Conservation (phyloP, 164 flowering plant species). For the Cinnamomum micranthum region DNA sequence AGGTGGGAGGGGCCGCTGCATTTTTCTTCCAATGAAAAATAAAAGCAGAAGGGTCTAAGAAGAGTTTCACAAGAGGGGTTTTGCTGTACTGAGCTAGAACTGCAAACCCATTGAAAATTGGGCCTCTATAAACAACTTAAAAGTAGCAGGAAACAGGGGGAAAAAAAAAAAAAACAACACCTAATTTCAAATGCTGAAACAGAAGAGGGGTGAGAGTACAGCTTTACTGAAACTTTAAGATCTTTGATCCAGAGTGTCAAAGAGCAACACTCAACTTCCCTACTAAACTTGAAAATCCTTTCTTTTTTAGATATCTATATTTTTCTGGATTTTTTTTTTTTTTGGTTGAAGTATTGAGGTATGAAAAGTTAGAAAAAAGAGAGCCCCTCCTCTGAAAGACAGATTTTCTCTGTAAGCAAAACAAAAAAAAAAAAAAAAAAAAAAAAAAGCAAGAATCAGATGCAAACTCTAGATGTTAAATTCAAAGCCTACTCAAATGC, state of each 20-base stretch:
- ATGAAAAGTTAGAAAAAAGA: neutral
- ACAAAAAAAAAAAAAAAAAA: conserved; percentile 2
- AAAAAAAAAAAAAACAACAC: neutral
- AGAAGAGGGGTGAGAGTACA: neutral
- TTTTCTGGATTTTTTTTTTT: too few species aligned
- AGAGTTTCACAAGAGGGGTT: conserved; percentile 4
- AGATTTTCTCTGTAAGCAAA: conserved; percentile 5
- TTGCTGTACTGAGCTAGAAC: neutral
- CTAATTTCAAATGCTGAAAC: neutral
- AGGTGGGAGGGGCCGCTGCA: conserved; percentile 28
- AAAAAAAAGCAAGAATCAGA: neutral
- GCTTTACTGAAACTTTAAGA: neutral
- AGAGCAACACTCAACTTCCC: neutral
- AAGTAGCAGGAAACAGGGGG: neutral
- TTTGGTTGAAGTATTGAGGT: neutral
- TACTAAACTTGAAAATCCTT: too few species aligned
- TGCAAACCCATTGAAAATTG: neutral
- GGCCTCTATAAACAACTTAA: neutral
- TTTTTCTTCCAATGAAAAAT: neutral
- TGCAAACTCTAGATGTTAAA: neutral
- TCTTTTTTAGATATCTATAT: too few species aligned
- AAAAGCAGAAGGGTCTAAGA: neutral
- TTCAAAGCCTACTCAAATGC: neutral
- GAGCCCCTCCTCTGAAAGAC: neutral
- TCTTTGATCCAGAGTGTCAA: neutral